phyloP scores from a whole-genome alignment of 345 rosid species.

The Noccaea bulbosa region DNA sequence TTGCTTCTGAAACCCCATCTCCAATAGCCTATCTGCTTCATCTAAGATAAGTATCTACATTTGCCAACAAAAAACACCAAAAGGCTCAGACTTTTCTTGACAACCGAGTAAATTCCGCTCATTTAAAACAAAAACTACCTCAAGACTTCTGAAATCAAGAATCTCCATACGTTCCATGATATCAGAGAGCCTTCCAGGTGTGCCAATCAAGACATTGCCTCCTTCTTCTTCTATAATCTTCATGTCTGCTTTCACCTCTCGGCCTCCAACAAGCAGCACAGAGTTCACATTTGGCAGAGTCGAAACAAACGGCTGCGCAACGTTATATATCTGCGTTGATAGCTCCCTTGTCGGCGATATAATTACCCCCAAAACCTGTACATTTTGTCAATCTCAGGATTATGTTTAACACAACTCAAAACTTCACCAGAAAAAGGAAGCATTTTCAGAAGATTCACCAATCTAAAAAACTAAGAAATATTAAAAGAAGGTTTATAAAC shows the following conservation, averaged over 20 bases:
- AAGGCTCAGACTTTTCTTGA: too few relatives aligned
- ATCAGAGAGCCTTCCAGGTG: slow-evolving; percentile 86
- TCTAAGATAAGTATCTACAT: slow-evolving; percentile 85
- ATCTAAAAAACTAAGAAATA: neutral
- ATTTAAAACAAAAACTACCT: slow-evolving; percentile 50
- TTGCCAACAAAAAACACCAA: neutral
- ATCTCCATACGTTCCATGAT: slow-evolving; percentile 82
- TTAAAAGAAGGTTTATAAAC: neutral
- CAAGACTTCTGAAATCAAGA: slow-evolving; percentile 72
- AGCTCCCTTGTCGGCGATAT: slow-evolving; percentile 94
- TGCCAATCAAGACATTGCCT: slow-evolving; percentile 85
- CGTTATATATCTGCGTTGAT: slow-evolving; percentile 77
- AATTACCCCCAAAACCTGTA: slow-evolving; percentile 84
- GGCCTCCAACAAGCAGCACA: slow-evolving; percentile 87
- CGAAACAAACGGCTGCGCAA: slow-evolving; percentile 78
- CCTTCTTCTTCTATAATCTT: slow-evolving; percentile 83
- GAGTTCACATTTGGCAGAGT: slow-evolving; percentile 72
- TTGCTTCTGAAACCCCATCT: slow-evolving; percentile 95
- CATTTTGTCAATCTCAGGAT: neutral
- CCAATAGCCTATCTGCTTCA: slow-evolving; percentile 95
- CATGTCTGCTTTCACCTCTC: slow-evolving; percentile 75
- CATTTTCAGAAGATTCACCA: slow-evolving; percentile 5
- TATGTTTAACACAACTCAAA: neutral
- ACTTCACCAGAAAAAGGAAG: neutral
- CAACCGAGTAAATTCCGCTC: too few relatives aligned